Conservation (phyloP, 2,329 filamentous ascomycete species). For the Hyphodiscus sp. region DNA sequence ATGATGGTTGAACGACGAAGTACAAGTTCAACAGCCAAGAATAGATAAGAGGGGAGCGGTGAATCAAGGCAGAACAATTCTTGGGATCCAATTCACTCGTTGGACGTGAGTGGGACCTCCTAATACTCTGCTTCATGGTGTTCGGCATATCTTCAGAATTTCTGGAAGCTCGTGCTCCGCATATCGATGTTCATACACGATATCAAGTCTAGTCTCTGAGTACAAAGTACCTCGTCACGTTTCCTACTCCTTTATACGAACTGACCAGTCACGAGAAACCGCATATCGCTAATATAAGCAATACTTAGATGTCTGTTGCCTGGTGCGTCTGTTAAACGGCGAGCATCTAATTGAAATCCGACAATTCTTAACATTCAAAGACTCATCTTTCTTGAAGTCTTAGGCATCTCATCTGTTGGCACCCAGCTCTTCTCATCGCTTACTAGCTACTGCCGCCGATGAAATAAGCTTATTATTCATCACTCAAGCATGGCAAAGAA, state of each 20-base stretch:
- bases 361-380: not conserved
- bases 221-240: not conserved
- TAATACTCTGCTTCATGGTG: too few species aligned
- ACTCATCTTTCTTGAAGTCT: not conserved
- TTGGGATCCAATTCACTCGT: too few species aligned
- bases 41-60: not conserved
- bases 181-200: too few species aligned
- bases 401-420: not conserved
- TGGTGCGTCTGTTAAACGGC: too few species aligned
- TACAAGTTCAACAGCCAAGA: not conserved
- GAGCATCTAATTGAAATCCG: not conserved
- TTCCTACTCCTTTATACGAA: not conserved
- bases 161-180: too few species aligned
- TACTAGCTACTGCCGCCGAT: not conserved
- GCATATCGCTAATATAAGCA: too few species aligned
- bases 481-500: not conserved
- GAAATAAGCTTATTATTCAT: not conserved
- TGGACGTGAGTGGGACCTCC: too few species aligned
- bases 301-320: too few species aligned
- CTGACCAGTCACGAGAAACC: not conserved
- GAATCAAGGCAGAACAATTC: not conserved
- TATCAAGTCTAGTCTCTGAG: too few species aligned
- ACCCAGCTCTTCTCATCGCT: not conserved
- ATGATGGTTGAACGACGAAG: not conserved
- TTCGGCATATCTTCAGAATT: too few species aligned